Evolutionary conservation across 768 basidiomycete species (phyloP), one percentile per base, ranked within the genome.

Genomic region (Gautieria morchelliformis): DNA sequence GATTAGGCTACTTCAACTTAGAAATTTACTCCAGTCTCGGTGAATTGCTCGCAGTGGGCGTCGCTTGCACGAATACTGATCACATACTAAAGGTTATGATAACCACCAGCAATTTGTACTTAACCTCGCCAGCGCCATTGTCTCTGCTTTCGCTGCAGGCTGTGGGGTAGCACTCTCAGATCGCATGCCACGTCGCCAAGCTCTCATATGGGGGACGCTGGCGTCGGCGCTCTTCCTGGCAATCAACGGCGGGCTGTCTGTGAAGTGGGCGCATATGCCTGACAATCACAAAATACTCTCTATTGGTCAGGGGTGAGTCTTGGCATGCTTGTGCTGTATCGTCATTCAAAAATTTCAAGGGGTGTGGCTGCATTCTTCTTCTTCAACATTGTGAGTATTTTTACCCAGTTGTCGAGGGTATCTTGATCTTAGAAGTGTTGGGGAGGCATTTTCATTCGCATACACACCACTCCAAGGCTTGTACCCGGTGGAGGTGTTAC

Each of bases 391-490:
- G 74, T 60, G 50, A 40, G 61, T 51, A 17, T 40, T 45, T 40
- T 7, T 15, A 12, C n/a, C 3, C 17, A 53, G n/a, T 11, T 27
- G 10, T 5, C 22, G 42, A 14, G 40, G 22, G 24, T 40, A 6
- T n/a, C 19, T 30, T 11, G 54, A 17, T 22, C 19, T 39, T 27
- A 51, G 10, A 44, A 17, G 22, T 9, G 24, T 33, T 15, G 39
- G 20, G 30, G 41, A 52, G 42, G 60, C 78, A 53, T 81, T 71
- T 66, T 77, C 75, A 37, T 73, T 79, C 57, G 72, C 80, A 20
- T 82, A 82, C 64, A 80, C 81, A 5, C 81, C 81, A 10, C 72
- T 84, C 24, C 82, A 83, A 66, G 80, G 76, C 0, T 65, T 81
- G 6, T 80, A 81, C 59, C 78, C 81, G 4, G 74, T 76, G 19